Evolutionary conservation across 345 rosid species (phyloP).

Genomic region (Iberis pinnata): DNA sequence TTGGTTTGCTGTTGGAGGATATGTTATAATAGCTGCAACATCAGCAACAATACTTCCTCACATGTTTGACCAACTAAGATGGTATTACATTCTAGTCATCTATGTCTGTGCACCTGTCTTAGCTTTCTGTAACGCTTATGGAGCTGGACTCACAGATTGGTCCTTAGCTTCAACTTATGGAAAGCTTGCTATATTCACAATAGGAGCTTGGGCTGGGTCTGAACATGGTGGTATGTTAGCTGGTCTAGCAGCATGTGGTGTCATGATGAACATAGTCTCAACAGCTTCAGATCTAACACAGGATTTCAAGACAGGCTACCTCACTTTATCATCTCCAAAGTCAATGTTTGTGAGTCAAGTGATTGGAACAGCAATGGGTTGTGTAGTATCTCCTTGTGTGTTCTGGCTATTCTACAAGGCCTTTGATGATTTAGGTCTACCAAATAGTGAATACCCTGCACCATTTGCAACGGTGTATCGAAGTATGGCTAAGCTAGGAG

Average conservation of each 20-base stretch:
- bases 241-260: slow-evolving; percentile 78
- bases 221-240: slow-evolving; percentile 67
- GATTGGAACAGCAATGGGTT: slow-evolving; percentile 81
- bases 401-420: slow-evolving; percentile 85
- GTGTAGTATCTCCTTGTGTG: slow-evolving; percentile 63
- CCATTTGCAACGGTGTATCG: slow-evolving; percentile 54
- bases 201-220: slow-evolving; percentile 70
- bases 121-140: slow-evolving; percentile 80
- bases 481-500: slow-evolving; percentile 59
- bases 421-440: slow-evolving; percentile 48
- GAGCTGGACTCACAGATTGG: slow-evolving; percentile 89
- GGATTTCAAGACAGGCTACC: slow-evolving; percentile 82
- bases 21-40: slow-evolving; percentile 42
- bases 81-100: slow-evolving; percentile 62
- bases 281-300: slow-evolving; percentile 82
- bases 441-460: slow-evolving; percentile 47
- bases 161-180: slow-evolving; percentile 81
- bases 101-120: slow-evolving; percentile 56
- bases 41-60: slow-evolving; percentile 48
- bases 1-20: slow-evolving; percentile 57
- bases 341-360: slow-evolving; percentile 76
- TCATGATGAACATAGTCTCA: slow-evolving; percentile 84
- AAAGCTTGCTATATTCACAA: slow-evolving; percentile 62
- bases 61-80: slow-evolving; percentile 56
- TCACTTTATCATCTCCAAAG: slow-evolving; percentile 72